phyloP scores from a whole-genome alignment of 768 basidiomycete species.

The Termitomyces sp. region DNA sequence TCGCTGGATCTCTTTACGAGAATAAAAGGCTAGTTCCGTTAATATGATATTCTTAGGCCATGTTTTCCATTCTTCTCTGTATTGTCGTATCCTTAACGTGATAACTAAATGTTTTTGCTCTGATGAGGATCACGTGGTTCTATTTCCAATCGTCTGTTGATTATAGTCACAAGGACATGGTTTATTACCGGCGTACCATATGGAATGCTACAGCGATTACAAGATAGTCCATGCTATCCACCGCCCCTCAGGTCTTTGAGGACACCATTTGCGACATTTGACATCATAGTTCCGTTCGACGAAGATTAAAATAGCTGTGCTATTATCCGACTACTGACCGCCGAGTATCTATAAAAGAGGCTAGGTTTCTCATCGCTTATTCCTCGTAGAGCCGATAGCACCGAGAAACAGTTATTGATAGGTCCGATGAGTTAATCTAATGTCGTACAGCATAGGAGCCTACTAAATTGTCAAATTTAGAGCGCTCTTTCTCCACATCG shows the following conservation, averaged over 20 bases:
- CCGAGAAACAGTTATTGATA: neutral
- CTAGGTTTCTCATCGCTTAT: slow-evolving; percentile 1
- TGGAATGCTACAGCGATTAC: neutral
- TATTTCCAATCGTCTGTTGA: neutral
- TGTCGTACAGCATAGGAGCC: neutral
- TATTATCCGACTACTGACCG: slow-evolving; percentile 11
- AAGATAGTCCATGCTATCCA: neutral
- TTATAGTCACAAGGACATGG: neutral
- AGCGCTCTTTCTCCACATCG: neutral
- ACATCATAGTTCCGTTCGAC: neutral
- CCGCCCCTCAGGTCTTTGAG: neutral
- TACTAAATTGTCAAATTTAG: neutral
- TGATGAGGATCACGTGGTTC: neutral
- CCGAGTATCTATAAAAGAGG: slow-evolving; percentile 3
- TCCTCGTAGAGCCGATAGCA: neutral
- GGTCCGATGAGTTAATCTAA: neutral
- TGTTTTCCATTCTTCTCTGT: neutral
- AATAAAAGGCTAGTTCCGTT: neutral
- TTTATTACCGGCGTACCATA: neutral
- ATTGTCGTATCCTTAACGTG: neutral
- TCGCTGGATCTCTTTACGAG: neutral
- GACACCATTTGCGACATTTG: neutral
- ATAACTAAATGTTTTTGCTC: neutral
- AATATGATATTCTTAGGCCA: neutral
- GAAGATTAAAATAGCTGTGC: neutral